phyloP scores from a whole-genome alignment of 805 yeast genomes.

The Saturnispora hagleri region DNA sequence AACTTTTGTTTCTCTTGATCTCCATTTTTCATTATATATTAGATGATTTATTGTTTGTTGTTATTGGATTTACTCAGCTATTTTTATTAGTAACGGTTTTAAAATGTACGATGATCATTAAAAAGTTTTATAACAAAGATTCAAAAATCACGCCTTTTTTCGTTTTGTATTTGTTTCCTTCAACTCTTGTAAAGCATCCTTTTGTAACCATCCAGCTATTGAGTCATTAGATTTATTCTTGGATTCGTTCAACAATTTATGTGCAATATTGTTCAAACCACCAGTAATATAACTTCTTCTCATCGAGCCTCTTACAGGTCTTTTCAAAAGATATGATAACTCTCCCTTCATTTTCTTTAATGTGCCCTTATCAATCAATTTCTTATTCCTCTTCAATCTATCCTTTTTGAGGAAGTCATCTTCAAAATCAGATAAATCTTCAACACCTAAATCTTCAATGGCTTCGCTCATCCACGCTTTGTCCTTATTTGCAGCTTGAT shows the following conservation, averaged over 20 bases:
- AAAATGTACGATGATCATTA: no score
- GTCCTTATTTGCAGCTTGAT: constrained; percentile 49
- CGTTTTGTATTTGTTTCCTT: constrained; percentile 18
- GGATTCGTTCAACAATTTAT: constrained; percentile 52
- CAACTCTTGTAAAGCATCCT: constrained; percentile 60
- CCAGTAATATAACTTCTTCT: constrained; percentile 73
- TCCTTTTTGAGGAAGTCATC: constrained; percentile 60
- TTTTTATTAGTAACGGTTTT: background rate
- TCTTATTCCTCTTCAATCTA: constrained; percentile 45
- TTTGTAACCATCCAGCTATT: constrained; percentile 62
- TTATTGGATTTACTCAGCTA: background rate
- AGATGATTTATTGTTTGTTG: constrained; percentile 1
- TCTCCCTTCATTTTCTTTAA: constrained; percentile 38
- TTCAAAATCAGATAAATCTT: constrained; percentile 54
- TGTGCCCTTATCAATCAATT: constrained; percentile 45
- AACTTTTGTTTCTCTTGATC: constrained; percentile 2
- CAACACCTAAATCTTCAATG: constrained; percentile 88
- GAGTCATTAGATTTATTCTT: constrained; percentile 38
- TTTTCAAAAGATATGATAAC: constrained; percentile 41
- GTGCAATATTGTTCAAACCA: constrained; percentile 71
- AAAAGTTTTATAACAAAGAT: background rate
- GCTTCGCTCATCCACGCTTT: constrained; percentile 80
- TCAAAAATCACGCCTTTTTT: background rate
- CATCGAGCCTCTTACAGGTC: constrained; percentile 51
- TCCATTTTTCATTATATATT: constrained; percentile 2